Percentiles rank a stretch among this genome's conserved stretches.
phyloP scores from a whole-genome alignment of 2,329 filamentous ascomycete genomes.

The Talaromyces pinophilus region DNA sequence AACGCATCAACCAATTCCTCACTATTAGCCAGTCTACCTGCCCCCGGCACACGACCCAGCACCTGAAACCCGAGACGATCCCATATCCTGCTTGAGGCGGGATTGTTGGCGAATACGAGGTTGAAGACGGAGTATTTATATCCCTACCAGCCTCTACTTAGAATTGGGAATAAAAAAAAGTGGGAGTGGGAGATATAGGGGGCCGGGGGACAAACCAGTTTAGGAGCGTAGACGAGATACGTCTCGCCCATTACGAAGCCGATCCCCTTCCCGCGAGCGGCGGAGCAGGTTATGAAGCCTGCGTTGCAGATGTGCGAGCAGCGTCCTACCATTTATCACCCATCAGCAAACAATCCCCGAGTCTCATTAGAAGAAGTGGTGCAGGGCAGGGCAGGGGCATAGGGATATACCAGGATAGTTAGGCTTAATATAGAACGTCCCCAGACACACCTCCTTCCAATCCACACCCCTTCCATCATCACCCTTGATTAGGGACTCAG shows the following conservation, averaged over 20 bases:
- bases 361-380: no score
- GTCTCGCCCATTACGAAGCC: slow-evolving; percentile 40
- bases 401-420: slow-evolving; percentile 43
- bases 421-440: slow-evolving; percentile 46
- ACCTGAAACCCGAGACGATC: slow-evolving; percentile 41
- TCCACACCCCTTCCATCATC: slow-evolving; percentile 27
- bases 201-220: slow-evolving; percentile 34
- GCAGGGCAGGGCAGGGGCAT: neutral
- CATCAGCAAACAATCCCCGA: neutral
- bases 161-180: neutral
- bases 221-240: slow-evolving; percentile 41
- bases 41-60: slow-evolving; percentile 41
- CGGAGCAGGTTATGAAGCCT: slow-evolving; percentile 39
- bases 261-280: slow-evolving; percentile 38
- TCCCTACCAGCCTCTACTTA: slow-evolving; percentile 29
- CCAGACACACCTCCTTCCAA: slow-evolving; percentile 40
- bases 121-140: slow-evolving; percentile 48
- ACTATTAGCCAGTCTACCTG: slow-evolving; percentile 40
- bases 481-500: no score
- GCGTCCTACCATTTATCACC: slow-evolving; percentile 32
- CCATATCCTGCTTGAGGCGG: slow-evolving; percentile 43
- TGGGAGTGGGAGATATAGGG: neutral
- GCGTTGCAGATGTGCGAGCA: slow-evolving; percentile 45
- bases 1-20: slow-evolving; percentile 42
- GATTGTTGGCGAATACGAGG: slow-evolving; percentile 44